Conservation (phyloP, 164 flowering plant species). For the Akebia trifoliata region DNA sequence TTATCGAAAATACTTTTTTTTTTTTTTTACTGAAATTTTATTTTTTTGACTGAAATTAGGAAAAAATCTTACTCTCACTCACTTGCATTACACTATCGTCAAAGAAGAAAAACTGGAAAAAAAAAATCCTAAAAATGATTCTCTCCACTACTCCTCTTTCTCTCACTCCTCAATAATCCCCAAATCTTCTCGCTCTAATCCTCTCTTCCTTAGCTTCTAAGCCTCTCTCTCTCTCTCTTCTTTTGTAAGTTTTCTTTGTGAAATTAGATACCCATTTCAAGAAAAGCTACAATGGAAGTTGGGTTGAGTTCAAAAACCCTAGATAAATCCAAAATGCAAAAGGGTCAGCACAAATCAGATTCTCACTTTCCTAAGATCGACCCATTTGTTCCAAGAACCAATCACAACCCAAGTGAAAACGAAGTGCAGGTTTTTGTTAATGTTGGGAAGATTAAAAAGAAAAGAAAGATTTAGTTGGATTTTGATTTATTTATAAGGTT, state of each 20-base stretch:
- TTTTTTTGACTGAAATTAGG: no score
- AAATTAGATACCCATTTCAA: slow-evolving; percentile 17
- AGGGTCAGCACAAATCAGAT: slow-evolving; percentile 29
- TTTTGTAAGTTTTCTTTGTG: background rate
- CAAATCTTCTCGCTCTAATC: background rate
- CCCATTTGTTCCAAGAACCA: slow-evolving; percentile 58
- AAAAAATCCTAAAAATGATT: background rate
- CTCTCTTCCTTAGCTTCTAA: slow-evolving; percentile 25
- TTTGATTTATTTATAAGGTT: no score
- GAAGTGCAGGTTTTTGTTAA: no score
- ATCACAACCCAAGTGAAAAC: slow-evolving; percentile 68
- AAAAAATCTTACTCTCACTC: no score
- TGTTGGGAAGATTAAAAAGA: no score
- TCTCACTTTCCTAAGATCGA: slow-evolving; percentile 44
- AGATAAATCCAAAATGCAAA: slow-evolving; percentile 21
- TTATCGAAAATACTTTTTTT: no score
- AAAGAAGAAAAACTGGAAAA: background rate
- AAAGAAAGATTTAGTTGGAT: no score
- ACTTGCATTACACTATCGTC: background rate
- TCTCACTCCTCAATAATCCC: background rate
- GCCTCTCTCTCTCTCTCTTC: background rate
- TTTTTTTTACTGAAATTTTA: no score
- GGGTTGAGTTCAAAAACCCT: slow-evolving; percentile 52
- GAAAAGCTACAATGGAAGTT: slow-evolving; percentile 43
- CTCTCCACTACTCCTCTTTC: background rate